Conservation (phyloP, 2,329 filamentous ascomycete genomes). For the Pseudocercospora pini-densiflorae region DNA sequence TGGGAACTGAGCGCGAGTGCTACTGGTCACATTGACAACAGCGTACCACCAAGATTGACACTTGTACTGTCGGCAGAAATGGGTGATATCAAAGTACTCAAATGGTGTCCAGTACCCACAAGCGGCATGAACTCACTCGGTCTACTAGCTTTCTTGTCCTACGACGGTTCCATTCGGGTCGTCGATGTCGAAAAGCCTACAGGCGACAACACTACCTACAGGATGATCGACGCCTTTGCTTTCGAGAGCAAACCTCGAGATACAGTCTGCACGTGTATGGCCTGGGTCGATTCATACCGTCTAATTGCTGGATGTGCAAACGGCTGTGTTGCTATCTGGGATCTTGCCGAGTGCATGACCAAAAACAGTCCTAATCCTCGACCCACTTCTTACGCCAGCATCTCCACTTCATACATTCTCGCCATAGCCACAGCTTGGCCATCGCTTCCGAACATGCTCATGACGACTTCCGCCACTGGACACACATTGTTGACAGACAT, state of each 20-base stretch:
- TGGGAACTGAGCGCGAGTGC: conserved; percentile 57
- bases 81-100: conserved; percentile 59
- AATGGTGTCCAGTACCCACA: conserved; percentile 59
- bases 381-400: conserved; percentile 50
- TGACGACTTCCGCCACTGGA: conserved; percentile 60
- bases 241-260: conserved; percentile 57
- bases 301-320: conserved; percentile 61
- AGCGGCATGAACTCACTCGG: conserved; percentile 48
- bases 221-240: conserved; percentile 52
- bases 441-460: conserved; percentile 56
- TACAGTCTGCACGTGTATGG: conserved; percentile 60
- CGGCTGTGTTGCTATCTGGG: conserved; percentile 62
- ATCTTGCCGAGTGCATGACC: conserved; percentile 37
- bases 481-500: conserved; percentile 61
- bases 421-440: conserved; percentile 58
- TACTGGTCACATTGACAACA: conserved; percentile 49
- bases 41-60: conserved; percentile 42
- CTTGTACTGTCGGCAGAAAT: conserved; percentile 61
- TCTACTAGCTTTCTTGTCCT: conserved; percentile 61
- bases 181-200: conserved; percentile 52
- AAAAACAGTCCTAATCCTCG: conserved; percentile 32
- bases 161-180: conserved; percentile 61
- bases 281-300: conserved; percentile 61
- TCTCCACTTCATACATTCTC: conserved; percentile 55
- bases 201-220: conserved; percentile 34